phyloP scores from a whole-genome alignment of 768 basidiomycete genomes.

The Astraeus odoratus region DNA sequence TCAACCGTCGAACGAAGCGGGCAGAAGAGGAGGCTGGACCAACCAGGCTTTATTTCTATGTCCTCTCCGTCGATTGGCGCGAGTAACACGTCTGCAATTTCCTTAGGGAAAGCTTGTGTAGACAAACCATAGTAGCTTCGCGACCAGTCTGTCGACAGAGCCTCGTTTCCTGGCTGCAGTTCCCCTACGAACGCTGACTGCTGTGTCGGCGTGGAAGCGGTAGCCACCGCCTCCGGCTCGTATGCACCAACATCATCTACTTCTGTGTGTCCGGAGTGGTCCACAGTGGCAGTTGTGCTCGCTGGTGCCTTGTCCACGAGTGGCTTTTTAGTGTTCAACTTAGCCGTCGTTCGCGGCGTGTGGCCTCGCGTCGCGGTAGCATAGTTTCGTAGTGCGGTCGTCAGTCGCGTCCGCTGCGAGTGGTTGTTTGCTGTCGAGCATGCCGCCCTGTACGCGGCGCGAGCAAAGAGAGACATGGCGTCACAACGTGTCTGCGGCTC shows the following conservation, averaged over 20 bases:
- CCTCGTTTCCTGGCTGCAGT: conserved; percentile 16
- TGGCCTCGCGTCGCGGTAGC: conserved; percentile 19
- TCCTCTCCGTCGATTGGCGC: conserved; percentile 71
- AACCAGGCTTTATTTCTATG: conserved; percentile 92
- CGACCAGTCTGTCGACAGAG: conserved; percentile 68
- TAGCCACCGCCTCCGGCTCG: conserved; percentile 11
- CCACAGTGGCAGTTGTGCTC: conserved; percentile 24
- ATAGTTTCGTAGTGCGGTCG: conserved; percentile 10
- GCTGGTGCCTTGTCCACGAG: conserved; percentile 22
- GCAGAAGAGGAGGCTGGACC: conserved; percentile 15
- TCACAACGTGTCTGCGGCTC: too few relatives aligned
- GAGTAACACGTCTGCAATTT: conserved; percentile 64
- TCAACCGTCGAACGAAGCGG: background rate
- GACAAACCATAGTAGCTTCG: conserved; percentile 81
- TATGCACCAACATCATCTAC: conserved; percentile 12
- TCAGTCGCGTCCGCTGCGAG: background rate
- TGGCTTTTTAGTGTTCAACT: conserved; percentile 8
- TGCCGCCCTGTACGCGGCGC: conserved; percentile 5
- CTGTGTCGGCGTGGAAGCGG: conserved; percentile 10
- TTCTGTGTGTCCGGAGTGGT: conserved; percentile 15
- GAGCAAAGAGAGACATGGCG: conserved; percentile 18
- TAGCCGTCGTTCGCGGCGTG: conserved; percentile 17
- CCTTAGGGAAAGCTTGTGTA: conserved; percentile 66
- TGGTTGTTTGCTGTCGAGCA: conserved; percentile 7
- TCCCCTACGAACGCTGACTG: conserved; percentile 25